These are phyloP conservation scores for Erodium chrysanthum DNA, from an alignment of 441 rosid species.

Conservation along the genomic window DNA sequence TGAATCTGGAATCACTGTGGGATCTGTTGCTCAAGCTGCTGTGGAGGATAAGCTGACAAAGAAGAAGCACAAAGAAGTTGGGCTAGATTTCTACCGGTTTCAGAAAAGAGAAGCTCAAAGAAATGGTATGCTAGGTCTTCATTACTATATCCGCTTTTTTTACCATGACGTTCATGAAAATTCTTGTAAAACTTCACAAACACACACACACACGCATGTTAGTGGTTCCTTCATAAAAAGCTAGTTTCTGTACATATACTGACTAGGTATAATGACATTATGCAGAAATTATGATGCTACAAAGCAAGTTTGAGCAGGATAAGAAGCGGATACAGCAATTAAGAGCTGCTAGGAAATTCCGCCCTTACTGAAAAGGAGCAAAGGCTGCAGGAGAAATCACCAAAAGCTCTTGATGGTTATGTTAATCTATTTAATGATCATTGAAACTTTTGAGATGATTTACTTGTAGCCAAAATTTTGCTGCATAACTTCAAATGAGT, in stretches of 20 bases:
- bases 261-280: background rate
- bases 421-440: background rate
- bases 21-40: slow-evolving; percentile 55
- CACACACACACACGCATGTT: too few relatives aligned
- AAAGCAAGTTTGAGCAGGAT: slow-evolving; percentile 63
- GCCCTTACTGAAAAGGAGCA: slow-evolving; percentile 38
- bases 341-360: slow-evolving; percentile 60
- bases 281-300: slow-evolving; percentile 60
- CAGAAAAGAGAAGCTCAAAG: slow-evolving; percentile 77
- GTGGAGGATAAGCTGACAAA: slow-evolving; percentile 47
- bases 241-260: background rate
- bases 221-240: too few relatives aligned
- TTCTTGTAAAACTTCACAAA: too few relatives aligned
- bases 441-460: background rate
- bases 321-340: slow-evolving; percentile 49
- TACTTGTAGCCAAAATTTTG: background rate
- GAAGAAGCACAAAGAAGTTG: slow-evolving; percentile 62
- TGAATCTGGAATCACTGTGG: slow-evolving; percentile 53
- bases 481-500: background rate
- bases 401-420: background rate
- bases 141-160: background rate
- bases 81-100: slow-evolving; percentile 74
- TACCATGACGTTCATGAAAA: too few relatives aligned
- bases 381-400: background rate
- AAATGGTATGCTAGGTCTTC: slow-evolving; percentile 40